A percentile compares a stretch with the other conserved stretches of the same genome.
Conservation (phyloP, 345 rosid species). For the Salix purpurea region DNA sequence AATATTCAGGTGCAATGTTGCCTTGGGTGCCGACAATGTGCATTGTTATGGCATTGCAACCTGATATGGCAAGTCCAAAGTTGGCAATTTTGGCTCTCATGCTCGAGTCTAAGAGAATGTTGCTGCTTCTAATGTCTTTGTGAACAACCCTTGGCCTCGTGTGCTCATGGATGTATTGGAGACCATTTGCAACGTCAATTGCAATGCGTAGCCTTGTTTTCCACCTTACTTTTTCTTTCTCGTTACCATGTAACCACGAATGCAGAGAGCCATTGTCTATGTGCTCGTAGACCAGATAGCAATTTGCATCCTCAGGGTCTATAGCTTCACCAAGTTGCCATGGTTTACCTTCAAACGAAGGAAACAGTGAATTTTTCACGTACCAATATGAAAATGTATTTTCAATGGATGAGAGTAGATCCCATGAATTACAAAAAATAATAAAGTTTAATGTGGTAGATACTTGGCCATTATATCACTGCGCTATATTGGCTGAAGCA, state of each 20-base stretch:
- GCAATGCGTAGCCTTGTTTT: constrained; percentile 50
- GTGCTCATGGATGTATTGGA: constrained; percentile 72
- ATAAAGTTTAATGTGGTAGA: not conserved
- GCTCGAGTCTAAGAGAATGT: constrained; percentile 53
- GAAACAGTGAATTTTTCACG: not conserved
- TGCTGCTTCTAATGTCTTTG: constrained; percentile 66
- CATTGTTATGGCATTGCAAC: constrained; percentile 73
- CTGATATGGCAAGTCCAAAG: constrained; percentile 52
- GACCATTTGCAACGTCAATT: constrained; percentile 60
- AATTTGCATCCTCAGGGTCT: constrained; percentile 47
- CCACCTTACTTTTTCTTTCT: constrained; percentile 37
- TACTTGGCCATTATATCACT: not conserved
- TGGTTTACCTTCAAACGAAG: constrained; percentile 53
- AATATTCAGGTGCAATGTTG: constrained; percentile 65
- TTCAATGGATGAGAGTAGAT: not conserved
- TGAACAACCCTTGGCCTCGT: constrained; percentile 64
- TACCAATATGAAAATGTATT: not conserved
- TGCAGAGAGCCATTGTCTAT: constrained; percentile 53
- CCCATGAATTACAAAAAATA: not conserved
- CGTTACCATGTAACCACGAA: constrained; percentile 46
- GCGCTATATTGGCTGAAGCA: not conserved
- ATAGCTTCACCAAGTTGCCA: constrained; percentile 65
- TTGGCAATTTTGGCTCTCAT: constrained; percentile 71
- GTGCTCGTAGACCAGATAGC: constrained; percentile 61
- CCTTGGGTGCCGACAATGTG: constrained; percentile 78